Evolutionary conservation across 1,284 basidiomycete genomes (phyloP), one percentile per base, ranked within the genome.

Genomic region (Sporisorium reilianum): DNA sequence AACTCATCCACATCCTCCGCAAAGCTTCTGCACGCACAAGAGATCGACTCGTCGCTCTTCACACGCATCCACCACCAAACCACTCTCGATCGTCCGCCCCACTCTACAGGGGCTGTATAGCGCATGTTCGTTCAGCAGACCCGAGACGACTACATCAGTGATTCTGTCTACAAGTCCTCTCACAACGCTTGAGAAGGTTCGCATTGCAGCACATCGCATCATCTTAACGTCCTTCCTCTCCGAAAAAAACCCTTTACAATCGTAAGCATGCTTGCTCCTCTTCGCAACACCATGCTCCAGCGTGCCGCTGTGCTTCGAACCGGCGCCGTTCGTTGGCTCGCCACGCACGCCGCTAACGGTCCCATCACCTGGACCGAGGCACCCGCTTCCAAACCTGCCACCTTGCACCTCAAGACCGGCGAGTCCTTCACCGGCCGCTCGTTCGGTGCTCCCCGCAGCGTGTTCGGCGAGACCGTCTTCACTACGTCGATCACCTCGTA

Each of bases 401-500:
- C 91, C 1, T 88, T 99, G 22, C 95, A 97, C 86, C 89, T 99
- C 65, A 96, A 97, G 87, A 91, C 93, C 8, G 96, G 96, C 42
- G 91, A 99, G 86, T 92, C 91, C 14, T 99, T 97, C 89, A 84
- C 88, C 60, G 96, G 97, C 41, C 89, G 90, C 55, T 92, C 92
- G 14, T 99, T 99, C 85, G 96, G 96, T 72, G 91, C 93, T 23
- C 90, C 91, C 48, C 91, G 89, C 82, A 95, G 93, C 82, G 90
- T 91, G 64, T 99, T 90, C 86, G 97, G 97, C 69, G 96, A 99
- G 88, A 97, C 96, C 3, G 96, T 99, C 30, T 99, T 99, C 87
- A 96, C 94, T 25, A 99, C 96, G 36, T 95, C 94, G 56, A 99
- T 99, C 85, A 99, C 97, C 8, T 97, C 94, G 58, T 99, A 99